These are phyloP conservation scores for Exsudoporus frostii DNA, from an alignment of 768 basidiomycete genomes.

Conservation along the genomic window DNA sequence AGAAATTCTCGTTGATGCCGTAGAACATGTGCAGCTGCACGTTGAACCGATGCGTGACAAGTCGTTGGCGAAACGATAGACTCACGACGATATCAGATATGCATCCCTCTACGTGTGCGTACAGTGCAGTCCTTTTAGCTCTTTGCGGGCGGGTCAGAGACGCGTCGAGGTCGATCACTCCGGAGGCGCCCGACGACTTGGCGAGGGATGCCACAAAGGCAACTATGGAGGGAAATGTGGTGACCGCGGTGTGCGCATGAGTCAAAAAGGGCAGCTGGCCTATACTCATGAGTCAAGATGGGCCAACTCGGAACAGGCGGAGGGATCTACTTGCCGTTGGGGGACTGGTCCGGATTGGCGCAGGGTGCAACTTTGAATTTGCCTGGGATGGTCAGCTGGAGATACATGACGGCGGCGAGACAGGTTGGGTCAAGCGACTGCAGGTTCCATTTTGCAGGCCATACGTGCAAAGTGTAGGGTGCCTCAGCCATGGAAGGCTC, in stretches of 20 bases:
- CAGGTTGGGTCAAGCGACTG: conserved; percentile 67
- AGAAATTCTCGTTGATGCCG: conserved; percentile 62
- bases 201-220: conserved; percentile 59
- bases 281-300: conserved; percentile 26
- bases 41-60: conserved; percentile 5
- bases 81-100: conserved; percentile 72
- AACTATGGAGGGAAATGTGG: conserved; percentile 58
- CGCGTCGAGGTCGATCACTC: conserved; percentile 45
- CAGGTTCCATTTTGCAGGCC: conserved; percentile 65
- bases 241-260: conserved; percentile 49
- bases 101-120: conserved; percentile 60
- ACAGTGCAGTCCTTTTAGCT: conserved; percentile 59
- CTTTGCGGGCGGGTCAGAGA: conserved; percentile 44
- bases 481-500: conserved; percentile 18
- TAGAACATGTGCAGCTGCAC: conserved; percentile 62
- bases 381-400: conserved; percentile 69
- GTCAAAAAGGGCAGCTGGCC: conserved; percentile 72
- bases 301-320: neutral
- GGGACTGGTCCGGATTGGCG: conserved; percentile 68
- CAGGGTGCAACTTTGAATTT: conserved; percentile 60
- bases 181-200: conserved; percentile 28
- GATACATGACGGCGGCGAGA: conserved; percentile 61
- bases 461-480: conserved; percentile 50
- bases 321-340: conserved; percentile 52
- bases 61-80: conserved; percentile 7